Percentiles rank a stretch among this genome's conserved stretches.
phyloP scores from a whole-genome alignment of 2,329 filamentous ascomycete species.

The Alternaria sp. region DNA sequence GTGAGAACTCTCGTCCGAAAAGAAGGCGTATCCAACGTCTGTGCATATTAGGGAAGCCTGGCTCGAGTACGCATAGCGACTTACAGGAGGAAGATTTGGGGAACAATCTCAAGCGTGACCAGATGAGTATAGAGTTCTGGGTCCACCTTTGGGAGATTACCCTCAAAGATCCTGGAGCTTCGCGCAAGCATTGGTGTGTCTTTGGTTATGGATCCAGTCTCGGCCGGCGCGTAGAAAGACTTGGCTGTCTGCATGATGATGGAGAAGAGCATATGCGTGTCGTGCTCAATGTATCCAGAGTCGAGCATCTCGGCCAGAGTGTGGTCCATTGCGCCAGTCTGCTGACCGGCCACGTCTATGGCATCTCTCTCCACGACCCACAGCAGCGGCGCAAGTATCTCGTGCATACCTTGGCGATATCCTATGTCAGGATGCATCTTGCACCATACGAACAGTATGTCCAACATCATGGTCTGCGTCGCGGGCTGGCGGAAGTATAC shows the following conservation, averaged over 20 bases:
- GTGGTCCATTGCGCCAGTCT: conserved; percentile 30
- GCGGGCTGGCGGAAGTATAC: conserved; percentile 82
- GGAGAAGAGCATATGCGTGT: conserved; percentile 85
- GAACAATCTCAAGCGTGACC: conserved; percentile 83
- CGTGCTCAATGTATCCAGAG: conserved; percentile 80
- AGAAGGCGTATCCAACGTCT: conserved; percentile 93
- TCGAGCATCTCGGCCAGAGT: conserved; percentile 65
- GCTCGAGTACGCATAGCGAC: conserved; percentile 23
- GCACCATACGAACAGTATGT: conserved; percentile 93
- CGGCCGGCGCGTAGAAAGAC: conserved; percentile 79
- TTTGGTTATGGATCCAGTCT: conserved; percentile 33
- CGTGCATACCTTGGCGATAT: conserved; percentile 99
- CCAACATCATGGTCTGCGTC: conserved; percentile 81
- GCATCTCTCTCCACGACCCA: conserved; percentile 86
- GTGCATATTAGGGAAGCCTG: conserved; percentile 22
- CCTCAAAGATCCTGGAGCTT: conserved; percentile 86
- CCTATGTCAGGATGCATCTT: conserved; percentile 87
- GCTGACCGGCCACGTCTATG: conserved; percentile 57
- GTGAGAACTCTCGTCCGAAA: conserved; percentile 91
- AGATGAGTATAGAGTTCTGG: conserved; percentile 84
- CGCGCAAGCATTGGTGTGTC: conserved; percentile 80
- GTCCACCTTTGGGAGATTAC: conserved; percentile 78
- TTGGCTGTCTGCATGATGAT: conserved; percentile 87
- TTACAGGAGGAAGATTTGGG: conserved; percentile 94
- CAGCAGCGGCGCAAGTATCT: conserved; percentile 86